Evolutionary conservation across 768 basidiomycete species (phyloP).

Genomic region (Leccinum truebloodii): DNA sequence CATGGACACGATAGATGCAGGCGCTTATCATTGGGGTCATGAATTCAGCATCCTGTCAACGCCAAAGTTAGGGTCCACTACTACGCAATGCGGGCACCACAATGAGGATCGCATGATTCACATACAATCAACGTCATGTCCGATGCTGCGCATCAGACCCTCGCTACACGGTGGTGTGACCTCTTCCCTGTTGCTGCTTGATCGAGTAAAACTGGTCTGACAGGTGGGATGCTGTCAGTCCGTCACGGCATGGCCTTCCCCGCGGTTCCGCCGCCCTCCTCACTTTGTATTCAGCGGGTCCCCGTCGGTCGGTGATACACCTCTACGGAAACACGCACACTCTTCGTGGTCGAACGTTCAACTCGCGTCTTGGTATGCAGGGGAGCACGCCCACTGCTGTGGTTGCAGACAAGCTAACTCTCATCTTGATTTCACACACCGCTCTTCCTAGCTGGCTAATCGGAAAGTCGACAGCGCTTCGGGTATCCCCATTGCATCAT

Average conservation of each 20-base stretch:
- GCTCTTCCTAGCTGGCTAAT: neutral
- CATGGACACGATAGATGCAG: neutral
- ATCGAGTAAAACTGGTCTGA: neutral
- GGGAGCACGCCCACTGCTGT: no score
- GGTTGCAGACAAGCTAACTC: neutral
- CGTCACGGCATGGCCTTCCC: neutral
- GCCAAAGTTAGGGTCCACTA: neutral
- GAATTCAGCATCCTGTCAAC: neutral
- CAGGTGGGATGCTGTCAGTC: neutral
- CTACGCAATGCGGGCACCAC: neutral
- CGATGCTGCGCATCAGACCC: neutral
- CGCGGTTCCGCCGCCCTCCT: neutral
- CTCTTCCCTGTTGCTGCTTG: neutral
- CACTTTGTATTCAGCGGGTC: neutral
- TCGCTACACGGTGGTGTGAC: neutral
- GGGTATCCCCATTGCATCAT: neutral
- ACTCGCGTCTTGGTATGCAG: neutral
- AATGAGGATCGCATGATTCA: neutral
- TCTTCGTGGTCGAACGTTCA: neutral
- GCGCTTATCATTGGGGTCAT: neutral
- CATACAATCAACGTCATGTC: neutral
- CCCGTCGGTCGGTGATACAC: neutral
- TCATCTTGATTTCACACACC: neutral
- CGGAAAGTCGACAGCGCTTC: neutral
- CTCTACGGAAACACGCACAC: neutral